These are phyloP conservation scores for Melampsora larici-populina DNA, from an alignment of 1,284 basidiomycete genomes.

Conservation along the genomic window DNA sequence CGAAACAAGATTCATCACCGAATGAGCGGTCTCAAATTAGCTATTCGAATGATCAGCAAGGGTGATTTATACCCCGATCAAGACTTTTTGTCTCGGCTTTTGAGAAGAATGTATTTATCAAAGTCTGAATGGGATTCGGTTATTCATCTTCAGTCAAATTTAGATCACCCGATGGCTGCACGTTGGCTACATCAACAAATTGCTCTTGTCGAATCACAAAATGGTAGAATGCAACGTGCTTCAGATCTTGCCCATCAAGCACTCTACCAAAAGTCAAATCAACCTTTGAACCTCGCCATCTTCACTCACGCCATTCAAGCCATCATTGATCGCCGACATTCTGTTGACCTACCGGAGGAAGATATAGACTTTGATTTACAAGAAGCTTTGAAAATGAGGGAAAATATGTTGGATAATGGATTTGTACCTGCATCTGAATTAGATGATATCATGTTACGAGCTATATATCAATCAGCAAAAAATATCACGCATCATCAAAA, in stretches of 20 bases:
- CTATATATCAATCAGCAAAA: slow-evolving; percentile 11
- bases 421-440: slow-evolving; percentile 15
- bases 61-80: slow-evolving; percentile 33
- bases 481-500: slow-evolving; percentile 5
- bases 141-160: neutral
- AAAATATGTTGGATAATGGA: slow-evolving; percentile 20
- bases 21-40: slow-evolving; percentile 32
- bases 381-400: slow-evolving; percentile 20
- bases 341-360: neutral
- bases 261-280: slow-evolving; percentile 1
- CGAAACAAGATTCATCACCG: slow-evolving; percentile 32
- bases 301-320: slow-evolving; percentile 36
- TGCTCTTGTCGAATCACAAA: slow-evolving; percentile 29
- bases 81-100: slow-evolving; percentile 3
- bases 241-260: slow-evolving; percentile 7
- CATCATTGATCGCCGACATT: neutral
- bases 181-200: slow-evolving; percentile 25
- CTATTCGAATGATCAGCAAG: slow-evolving; percentile 37
- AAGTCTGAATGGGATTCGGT: slow-evolving; percentile 40
- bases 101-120: slow-evolving; percentile 40
- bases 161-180: slow-evolving; percentile 8
- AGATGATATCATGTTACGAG: slow-evolving; percentile 33
- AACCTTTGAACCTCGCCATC: slow-evolving; percentile 3
- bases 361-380: neutral
- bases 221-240: slow-evolving; percentile 32